Percentiles rank a stretch among this genome's conserved stretches.
phyloP scores from a whole-genome alignment of 495 filamentous ascomycete species.

The Talaromyces wortmannii region DNA sequence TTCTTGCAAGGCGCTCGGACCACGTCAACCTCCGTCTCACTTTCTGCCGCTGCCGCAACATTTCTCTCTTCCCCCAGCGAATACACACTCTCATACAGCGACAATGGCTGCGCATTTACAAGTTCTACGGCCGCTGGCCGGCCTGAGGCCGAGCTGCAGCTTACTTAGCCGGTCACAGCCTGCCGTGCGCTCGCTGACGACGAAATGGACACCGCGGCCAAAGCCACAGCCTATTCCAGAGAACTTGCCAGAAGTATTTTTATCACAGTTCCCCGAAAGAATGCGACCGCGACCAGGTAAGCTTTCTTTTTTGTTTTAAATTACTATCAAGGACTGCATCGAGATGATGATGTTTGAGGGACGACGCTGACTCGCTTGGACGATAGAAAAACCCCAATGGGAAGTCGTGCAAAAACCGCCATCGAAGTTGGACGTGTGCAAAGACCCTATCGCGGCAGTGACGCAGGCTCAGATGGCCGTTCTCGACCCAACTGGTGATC shows the following conservation, averaged over 20 bases:
- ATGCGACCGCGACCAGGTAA: conserved; percentile 30
- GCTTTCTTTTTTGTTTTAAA: background rate
- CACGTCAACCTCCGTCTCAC: conserved; percentile 19
- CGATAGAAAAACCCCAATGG: conserved; percentile 28
- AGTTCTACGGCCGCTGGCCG: conserved; percentile 59
- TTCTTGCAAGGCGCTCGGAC: conserved; percentile 21
- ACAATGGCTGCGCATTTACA: conserved; percentile 53
- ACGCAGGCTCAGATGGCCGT: conserved; percentile 56
- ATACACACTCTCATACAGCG: background rate
- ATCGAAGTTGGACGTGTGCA: conserved; percentile 33
- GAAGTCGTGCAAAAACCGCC: conserved; percentile 43
- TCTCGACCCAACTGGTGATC: conserved; percentile 79
- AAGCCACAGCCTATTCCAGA: conserved; percentile 30
- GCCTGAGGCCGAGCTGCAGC: conserved; percentile 43
- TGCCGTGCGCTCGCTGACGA: conserved; percentile 17
- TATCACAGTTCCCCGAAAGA: conserved; percentile 32
- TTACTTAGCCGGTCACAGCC: background rate
- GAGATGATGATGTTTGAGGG: background rate
- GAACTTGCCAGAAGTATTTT: conserved; percentile 32
- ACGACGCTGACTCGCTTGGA: conserved; percentile 18
- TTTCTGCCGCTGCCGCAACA: conserved; percentile 7
- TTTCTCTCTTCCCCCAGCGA: background rate
- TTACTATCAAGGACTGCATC: background rate
- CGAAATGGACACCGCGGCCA: conserved; percentile 28
- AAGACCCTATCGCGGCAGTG: conserved; percentile 56